Percentiles rank a stretch among this genome's conserved stretches.
Conservation (phyloP, 331 rosid species). For the Telfairia occidentalis region DNA sequence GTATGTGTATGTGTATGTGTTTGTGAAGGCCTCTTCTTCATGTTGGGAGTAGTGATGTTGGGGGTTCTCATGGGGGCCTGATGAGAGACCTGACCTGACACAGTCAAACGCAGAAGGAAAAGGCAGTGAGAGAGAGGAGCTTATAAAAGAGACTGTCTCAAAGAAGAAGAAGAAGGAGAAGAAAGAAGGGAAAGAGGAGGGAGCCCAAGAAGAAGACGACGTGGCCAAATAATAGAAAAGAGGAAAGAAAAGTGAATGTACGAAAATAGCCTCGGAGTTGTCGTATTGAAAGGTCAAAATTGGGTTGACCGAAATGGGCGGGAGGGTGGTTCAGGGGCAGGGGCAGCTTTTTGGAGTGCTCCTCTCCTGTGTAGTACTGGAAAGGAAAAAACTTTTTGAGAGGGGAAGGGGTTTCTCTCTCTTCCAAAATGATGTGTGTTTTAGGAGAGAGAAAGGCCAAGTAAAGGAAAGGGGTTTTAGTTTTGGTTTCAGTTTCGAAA, state of each 20-base stretch:
- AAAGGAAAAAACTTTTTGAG: not conserved
- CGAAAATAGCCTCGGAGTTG: not conserved
- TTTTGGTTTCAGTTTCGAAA: not conserved
- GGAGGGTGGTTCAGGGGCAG: not conserved
- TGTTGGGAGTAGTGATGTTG: not conserved
- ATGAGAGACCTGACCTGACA: slow-evolving; percentile 7
- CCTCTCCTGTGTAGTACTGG: not conserved
- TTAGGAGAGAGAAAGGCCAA: not conserved
- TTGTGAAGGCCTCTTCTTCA: not conserved
- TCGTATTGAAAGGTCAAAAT: slow-evolving; percentile 11
- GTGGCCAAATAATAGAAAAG: not conserved
- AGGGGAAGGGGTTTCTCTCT: not conserved
- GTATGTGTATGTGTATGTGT: not conserved
- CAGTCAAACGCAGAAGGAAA: slow-evolving; percentile 6
- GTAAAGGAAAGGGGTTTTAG: not conserved
- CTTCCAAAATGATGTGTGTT: not conserved
- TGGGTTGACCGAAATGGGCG: slow-evolving; percentile 3
- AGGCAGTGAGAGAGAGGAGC: not conserved
- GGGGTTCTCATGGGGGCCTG: not conserved
- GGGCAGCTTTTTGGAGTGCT: slow-evolving; percentile 1
- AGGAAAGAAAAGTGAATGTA: not conserved
- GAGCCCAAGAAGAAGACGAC: not conserved
- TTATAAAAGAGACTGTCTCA: not conserved
- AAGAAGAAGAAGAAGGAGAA: not conserved
- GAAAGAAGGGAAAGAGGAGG: not conserved